phyloP scores from a whole-genome alignment of 2,329 filamentous ascomycete species.

The Alternaria novae-zelandiae region DNA sequence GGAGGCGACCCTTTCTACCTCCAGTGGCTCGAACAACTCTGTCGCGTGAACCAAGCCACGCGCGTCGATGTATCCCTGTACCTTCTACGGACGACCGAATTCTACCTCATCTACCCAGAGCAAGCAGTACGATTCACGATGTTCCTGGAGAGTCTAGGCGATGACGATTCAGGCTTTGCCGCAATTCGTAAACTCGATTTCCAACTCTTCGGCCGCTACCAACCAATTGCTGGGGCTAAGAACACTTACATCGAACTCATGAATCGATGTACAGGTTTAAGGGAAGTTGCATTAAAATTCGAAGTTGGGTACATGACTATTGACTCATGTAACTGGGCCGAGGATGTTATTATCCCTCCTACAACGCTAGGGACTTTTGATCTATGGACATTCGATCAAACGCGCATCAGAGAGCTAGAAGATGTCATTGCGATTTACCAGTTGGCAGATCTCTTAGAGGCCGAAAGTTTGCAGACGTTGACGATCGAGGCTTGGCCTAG shows the following conservation, averaged over 20 bases:
- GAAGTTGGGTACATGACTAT: background rate
- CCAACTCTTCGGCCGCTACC: conserved; percentile 5
- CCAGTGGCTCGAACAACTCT: conserved; percentile 7
- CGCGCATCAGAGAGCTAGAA: background rate
- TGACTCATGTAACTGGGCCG: background rate
- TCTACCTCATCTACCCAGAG: conserved; percentile 1
- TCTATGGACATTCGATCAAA: background rate
- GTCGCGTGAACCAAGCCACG: conserved; percentile 9
- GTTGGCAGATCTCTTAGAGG: background rate
- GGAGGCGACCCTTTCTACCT: background rate
- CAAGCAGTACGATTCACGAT: background rate
- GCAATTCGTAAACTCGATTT: conserved; percentile 7
- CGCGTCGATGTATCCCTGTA: conserved; percentile 8
- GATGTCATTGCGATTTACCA: background rate
- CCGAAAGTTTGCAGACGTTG: background rate
- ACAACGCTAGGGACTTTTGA: background rate
- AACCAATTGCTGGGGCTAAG: background rate
- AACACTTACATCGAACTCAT: conserved; percentile 5
- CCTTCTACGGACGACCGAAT: conserved; percentile 1
- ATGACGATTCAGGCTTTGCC: background rate
- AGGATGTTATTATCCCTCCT: background rate
- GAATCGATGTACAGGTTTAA: background rate
- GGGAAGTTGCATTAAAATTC: conserved; percentile 1
- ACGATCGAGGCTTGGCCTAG: conserved; percentile 9
- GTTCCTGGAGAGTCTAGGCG: conserved; percentile 2